These are phyloP conservation scores for Cucurbita moschata DNA, from an alignment of 306 rosid genomes.

Conservation along the genomic window DNA sequence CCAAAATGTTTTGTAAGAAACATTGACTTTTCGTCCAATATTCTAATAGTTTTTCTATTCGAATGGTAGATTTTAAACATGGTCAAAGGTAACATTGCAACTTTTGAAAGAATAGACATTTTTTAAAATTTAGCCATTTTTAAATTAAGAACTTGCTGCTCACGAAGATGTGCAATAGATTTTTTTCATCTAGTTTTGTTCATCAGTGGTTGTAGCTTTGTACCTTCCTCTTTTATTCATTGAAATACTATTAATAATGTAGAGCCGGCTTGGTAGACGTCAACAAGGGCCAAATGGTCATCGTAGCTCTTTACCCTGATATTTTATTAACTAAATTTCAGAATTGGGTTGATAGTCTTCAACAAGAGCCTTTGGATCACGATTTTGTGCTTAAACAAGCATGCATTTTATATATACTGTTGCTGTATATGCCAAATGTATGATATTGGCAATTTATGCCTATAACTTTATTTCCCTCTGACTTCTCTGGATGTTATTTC, in stretches of 20 bases:
- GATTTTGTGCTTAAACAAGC: background rate
- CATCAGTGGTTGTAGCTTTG: background rate
- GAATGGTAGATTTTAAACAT: too few species aligned
- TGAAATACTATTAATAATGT: background rate
- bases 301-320: background rate
- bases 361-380: background rate
- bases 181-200: background rate
- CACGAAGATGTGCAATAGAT: background rate
- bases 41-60: too few species aligned
- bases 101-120: too few species aligned
- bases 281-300: background rate
- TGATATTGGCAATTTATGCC: background rate
- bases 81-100: too few species aligned
- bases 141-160: background rate
- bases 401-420: background rate
- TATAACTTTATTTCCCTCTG: background rate
- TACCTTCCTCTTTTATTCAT: background rate
- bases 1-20: too few species aligned
- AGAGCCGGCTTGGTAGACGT: background rate
- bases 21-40: too few species aligned
- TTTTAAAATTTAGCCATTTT: too few species aligned
- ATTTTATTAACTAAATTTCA: background rate
- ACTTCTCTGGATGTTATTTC: background rate
- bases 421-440: background rate
- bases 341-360: background rate